Conservation (phyloP, 176 grass and related monocot species). For the Themeda triandra region DNA sequence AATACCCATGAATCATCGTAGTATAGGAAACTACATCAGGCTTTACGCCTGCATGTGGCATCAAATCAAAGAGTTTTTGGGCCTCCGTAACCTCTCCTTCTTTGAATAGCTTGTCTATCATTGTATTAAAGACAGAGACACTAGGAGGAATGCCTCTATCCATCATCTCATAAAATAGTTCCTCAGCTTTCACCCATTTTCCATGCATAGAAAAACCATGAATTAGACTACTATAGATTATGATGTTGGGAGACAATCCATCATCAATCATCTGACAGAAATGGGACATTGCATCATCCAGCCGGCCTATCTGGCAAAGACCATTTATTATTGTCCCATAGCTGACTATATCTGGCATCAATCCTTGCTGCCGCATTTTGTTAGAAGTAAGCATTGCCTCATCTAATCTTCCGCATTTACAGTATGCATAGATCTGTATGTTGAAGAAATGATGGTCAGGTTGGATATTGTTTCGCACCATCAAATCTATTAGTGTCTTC, state of each 20-base stretch:
- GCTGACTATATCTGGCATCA: not conserved
- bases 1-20: not conserved
- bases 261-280: not conserved
- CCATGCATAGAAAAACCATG: not conserved
- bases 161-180: not conserved
- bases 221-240: not conserved
- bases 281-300: not conserved
- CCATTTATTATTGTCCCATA: not conserved
- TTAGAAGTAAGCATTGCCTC: not conserved
- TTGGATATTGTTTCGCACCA: not conserved
- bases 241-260: not conserved
- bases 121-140: not conserved
- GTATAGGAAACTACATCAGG: no score
- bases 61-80: not conserved
- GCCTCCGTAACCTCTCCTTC: not conserved
- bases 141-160: not conserved
- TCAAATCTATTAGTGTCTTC: no score
- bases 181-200: not conserved
- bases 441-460: not conserved
- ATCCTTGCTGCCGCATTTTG: not conserved
- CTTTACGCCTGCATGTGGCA: not conserved
- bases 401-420: not conserved
- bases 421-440: not conserved
- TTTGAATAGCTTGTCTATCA: not conserved
- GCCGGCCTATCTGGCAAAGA: not conserved